Evolutionary conservation across 768 basidiomycete species (phyloP).

Genomic region (Boletus subparvulus): DNA sequence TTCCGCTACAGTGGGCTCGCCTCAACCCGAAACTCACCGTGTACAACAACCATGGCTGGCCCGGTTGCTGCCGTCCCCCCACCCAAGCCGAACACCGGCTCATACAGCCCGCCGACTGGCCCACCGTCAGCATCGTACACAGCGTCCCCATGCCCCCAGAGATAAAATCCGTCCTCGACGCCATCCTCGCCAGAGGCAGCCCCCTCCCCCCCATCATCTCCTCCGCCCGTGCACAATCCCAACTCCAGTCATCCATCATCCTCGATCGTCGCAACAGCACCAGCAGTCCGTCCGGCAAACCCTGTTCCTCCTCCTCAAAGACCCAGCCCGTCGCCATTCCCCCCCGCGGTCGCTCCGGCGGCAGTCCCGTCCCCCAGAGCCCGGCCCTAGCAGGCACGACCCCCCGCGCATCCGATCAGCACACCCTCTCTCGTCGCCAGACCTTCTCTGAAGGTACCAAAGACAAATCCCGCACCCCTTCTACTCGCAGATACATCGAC

Average conservation of each 20-base stretch:
- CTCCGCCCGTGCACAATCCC: slow-evolving; percentile 33
- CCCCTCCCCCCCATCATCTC: slow-evolving; percentile 32
- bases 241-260: slow-evolving; percentile 27
- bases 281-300: slow-evolving; percentile 26
- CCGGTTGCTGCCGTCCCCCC: slow-evolving; percentile 86
- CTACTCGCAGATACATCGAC: slow-evolving; percentile 58
- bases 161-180: slow-evolving; percentile 66
- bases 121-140: slow-evolving; percentile 73
- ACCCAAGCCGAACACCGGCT: slow-evolving; percentile 53
- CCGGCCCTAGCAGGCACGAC: slow-evolving; percentile 26
- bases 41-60: slow-evolving; percentile 77
- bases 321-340: slow-evolving; percentile 37
- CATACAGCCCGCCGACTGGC: slow-evolving; percentile 78
- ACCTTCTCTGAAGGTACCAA: slow-evolving; percentile 50
- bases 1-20: slow-evolving; percentile 63
- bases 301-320: slow-evolving; percentile 35
- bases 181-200: slow-evolving; percentile 43
- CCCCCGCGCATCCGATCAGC: slow-evolving; percentile 41
- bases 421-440: slow-evolving; percentile 48
- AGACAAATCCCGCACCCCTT: slow-evolving; percentile 59
- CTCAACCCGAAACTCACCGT: slow-evolving; percentile 55
- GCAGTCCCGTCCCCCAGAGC: slow-evolving; percentile 46
- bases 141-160: slow-evolving; percentile 70
- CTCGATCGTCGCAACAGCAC: slow-evolving; percentile 49
- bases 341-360: slow-evolving; percentile 48